Conservation (phyloP, 176 grass and related monocot species). For the Thalia dealbata region DNA sequence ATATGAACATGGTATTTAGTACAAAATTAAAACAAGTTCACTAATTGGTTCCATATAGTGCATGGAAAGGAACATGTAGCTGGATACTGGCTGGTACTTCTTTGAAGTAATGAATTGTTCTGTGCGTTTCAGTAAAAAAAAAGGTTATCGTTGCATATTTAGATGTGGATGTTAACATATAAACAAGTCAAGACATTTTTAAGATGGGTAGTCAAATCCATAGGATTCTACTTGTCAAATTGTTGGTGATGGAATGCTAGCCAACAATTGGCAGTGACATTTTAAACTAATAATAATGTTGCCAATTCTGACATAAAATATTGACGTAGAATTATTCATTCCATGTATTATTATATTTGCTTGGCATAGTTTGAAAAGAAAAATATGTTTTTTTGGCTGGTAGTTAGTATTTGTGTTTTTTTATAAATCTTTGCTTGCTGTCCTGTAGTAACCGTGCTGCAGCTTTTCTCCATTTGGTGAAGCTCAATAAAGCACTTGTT, state of each 20-base stretch:
- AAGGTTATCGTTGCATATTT: too few relatives aligned
- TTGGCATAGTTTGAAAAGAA: not conserved
- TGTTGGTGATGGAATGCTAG: not conserved
- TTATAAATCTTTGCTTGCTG: conserved; percentile 20
- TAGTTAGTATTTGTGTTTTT: conserved; percentile 7
- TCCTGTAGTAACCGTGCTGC: conserved; percentile 74
- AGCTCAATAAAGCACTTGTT: conserved; percentile 85
- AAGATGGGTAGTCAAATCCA: not conserved
- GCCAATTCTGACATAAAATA: not conserved
- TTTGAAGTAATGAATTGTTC: too few relatives aligned
- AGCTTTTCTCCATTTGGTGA: conserved; percentile 84
- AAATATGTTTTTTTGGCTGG: not conserved
- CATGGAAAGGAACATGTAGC: too few relatives aligned
- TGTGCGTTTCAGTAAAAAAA: too few relatives aligned
- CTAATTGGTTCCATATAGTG: too few relatives aligned
- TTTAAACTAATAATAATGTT: not conserved
- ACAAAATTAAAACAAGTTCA: too few relatives aligned
- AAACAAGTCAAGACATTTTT: too few relatives aligned
- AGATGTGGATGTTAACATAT: too few relatives aligned
- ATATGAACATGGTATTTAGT: too few relatives aligned
- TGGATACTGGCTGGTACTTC: too few relatives aligned
- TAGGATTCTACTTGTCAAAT: not conserved
- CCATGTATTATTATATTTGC: not conserved
- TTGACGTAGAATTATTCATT: not conserved
- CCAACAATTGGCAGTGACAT: not conserved